These are phyloP conservation scores for Geotrichum phurueaensis DNA, from an alignment of 1,139 yeast species.

Conservation along the genomic window DNA sequence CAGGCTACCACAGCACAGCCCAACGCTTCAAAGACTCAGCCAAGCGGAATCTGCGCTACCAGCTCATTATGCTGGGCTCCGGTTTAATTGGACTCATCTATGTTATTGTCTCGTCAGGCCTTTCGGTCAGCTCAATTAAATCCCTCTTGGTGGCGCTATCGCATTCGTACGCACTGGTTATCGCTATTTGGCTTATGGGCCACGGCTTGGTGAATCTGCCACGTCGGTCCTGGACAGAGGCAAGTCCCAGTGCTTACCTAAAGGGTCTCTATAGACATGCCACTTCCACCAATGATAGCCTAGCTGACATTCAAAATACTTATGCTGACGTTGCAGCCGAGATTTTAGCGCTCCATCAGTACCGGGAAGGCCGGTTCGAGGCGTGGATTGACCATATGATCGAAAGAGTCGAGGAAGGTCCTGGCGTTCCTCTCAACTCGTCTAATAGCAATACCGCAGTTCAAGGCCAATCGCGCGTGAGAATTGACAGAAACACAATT, in stretches of 20 bases:
- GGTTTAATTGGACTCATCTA: conserved; percentile 55
- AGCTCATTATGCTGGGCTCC: conserved; percentile 49
- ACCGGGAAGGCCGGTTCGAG: conserved; percentile 34
- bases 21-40: conserved; percentile 53
- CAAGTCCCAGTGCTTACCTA: conserved; percentile 39
- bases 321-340: conserved; percentile 61
- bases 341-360: conserved; percentile 45
- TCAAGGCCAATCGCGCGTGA: conserved; percentile 21
- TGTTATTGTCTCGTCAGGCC: conserved; percentile 55
- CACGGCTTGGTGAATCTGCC: conserved; percentile 73
- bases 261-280: conserved; percentile 50
- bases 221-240: conserved; percentile 49
- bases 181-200: conserved; percentile 81
- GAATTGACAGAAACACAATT: conserved; percentile 28
- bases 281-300: conserved; percentile 52
- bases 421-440: conserved; percentile 17
- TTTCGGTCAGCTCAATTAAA: conserved; percentile 51
- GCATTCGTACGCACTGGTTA: conserved; percentile 68
- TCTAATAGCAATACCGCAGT: conserved; percentile 16
- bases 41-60: conserved; percentile 53
- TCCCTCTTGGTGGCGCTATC: conserved; percentile 68
- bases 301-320: conserved; percentile 58
- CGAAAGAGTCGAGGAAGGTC: conserved; percentile 27
- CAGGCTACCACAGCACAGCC: conserved; percentile 54
- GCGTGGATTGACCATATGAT: conserved; percentile 38